Base-by-base conservation (phyloP, 306 rosid species). In the Calophaca sinica region DNA sequence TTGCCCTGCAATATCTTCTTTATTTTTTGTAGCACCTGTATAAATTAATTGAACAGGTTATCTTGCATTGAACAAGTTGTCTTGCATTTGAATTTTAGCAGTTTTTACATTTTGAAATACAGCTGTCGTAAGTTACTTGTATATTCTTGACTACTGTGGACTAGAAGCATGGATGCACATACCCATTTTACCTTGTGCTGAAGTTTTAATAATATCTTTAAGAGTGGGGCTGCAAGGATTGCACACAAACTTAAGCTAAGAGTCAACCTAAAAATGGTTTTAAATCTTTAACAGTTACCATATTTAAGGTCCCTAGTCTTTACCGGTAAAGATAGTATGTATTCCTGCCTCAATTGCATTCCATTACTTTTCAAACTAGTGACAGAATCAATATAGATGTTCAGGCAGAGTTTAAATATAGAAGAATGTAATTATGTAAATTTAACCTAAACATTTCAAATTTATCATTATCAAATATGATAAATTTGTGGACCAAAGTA, bases 11-110 rank as follows among this genome's bases (percentile, higher is more conserved):
- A 11, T 52, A 28, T 71, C 57, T 51, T 33, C 9, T 58, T 36
- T 62, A 13, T 36, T 71, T 31, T 20, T 14, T 31, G 28, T 9
- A 20, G 78, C 15, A 20, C n/a, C 54, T 71, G 14, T 20, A 13
- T 33, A 44, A 51, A 31, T 42, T 78, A 41, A 20, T 44, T 41
- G 44, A 32, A 39, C 32, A 29, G 35, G 36, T 70, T 64, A 29
- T 70, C 41, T 29, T 41, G 38, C 31, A 62, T 70, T 51, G 35
- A 29, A 51, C 60, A 70, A 13, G 46, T 32, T 49, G 7, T 65
- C 68, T 67, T 68, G 29, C 7, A 68, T 68, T 42, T 36, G 65
- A 41, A 64, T 64, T 53, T 7, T 65, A 39, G 3, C 66, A 10
- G 38, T 10, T 31, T 51, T 32, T 76, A 20, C 26, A 38, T 38